These are phyloP conservation scores for Candida tetrigidarum DNA, from an alignment of 1,139 yeast species.

Conservation along the genomic window DNA sequence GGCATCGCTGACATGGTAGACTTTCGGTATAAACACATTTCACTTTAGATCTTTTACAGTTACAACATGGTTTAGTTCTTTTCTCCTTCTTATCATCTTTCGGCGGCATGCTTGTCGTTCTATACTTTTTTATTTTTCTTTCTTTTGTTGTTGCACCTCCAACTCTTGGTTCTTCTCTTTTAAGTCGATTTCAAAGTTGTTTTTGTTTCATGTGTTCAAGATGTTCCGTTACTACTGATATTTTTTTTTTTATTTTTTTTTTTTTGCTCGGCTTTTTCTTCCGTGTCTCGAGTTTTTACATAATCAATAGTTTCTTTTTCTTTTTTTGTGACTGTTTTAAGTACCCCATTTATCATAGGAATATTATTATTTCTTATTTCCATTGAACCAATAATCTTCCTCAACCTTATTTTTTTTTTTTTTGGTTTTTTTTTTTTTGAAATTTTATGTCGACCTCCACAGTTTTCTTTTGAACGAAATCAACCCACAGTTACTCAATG, in stretches of 20 bases:
- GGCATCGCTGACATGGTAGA: constrained; percentile 65
- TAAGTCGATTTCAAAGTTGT: no score
- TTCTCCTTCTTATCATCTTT: constrained; percentile 31
- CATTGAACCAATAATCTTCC: background rate
- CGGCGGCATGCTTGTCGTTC: constrained; percentile 3
- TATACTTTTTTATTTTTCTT: background rate
- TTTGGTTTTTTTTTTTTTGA: no score
- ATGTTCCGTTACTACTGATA: background rate
- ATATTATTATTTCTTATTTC: no score
- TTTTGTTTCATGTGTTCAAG: background rate
- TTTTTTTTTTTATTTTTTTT: background rate
- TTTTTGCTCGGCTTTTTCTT: background rate
- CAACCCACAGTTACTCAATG: constrained; percentile 22
- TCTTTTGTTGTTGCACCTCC: background rate
- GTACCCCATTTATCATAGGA: background rate
- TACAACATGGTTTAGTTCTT: constrained; percentile 63
- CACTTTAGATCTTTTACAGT: constrained; percentile 67
- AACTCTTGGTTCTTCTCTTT: no score
- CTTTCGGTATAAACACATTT: constrained; percentile 54
- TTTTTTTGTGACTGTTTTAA: background rate
- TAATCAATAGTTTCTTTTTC: background rate
- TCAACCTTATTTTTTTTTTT: background rate
- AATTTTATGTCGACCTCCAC: no score
- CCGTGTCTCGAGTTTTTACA: background rate
- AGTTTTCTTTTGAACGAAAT: no score